A percentile compares a stretch with the other conserved stretches of the same genome.
Conservation (phyloP, 2,329 filamentous ascomycete species). For the Colletotrichum melonis region DNA sequence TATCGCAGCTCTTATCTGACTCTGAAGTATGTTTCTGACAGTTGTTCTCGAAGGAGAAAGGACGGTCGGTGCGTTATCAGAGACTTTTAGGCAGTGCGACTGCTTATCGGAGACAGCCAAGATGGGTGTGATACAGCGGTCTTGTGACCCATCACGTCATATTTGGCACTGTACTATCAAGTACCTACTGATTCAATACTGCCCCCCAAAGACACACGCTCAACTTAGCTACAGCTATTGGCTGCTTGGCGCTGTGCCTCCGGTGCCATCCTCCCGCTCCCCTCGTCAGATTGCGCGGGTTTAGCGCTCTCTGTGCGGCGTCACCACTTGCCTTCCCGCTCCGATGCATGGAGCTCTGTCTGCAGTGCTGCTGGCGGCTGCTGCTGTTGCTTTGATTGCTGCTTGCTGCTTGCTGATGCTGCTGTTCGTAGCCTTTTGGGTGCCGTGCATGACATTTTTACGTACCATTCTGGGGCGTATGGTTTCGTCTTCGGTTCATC, state of each 20-base stretch:
- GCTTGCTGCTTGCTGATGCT: neutral
- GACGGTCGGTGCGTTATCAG: neutral
- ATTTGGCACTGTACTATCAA: neutral
- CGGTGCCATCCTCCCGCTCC: neutral
- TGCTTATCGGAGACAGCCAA: neutral
- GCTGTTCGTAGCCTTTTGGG: neutral
- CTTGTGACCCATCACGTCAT: neutral
- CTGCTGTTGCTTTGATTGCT: neutral
- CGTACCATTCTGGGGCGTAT: neutral
- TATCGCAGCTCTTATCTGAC: conserved; percentile 26
- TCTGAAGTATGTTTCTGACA: neutral
- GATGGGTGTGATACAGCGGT: neutral
- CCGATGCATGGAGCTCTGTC: conserved; percentile 12
- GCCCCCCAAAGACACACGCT: neutral
- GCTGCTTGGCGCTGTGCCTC: neutral
- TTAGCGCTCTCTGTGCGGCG: conserved; percentile 16
- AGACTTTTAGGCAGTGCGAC: conserved; percentile 11
- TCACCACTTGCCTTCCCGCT: conserved; percentile 13
- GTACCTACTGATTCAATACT: neutral
- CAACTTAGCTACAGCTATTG: neutral
- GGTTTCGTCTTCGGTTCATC: neutral
- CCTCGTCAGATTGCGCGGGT: neutral
- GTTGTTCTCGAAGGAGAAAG: neutral
- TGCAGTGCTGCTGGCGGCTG: neutral
- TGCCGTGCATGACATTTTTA: conserved; percentile 11